These are phyloP conservation scores for Paxillus rubicundulus DNA, from an alignment of 768 basidiomycete species.

Conservation along the genomic window DNA sequence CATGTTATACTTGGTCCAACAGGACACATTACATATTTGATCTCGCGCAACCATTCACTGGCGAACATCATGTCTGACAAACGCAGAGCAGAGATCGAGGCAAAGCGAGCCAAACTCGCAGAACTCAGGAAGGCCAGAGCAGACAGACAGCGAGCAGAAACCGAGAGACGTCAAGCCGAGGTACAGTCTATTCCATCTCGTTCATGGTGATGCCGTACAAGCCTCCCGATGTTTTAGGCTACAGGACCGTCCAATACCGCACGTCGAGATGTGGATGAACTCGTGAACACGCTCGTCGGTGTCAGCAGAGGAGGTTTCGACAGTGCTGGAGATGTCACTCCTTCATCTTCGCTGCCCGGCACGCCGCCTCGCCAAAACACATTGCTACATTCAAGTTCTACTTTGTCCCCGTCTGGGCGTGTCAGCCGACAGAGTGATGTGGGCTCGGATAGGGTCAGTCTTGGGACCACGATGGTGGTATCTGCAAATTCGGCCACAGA, in stretches of 20 bases:
- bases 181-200: conserved; percentile 11
- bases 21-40: too few relatives aligned
- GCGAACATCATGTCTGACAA: conserved; percentile 51
- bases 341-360: conserved; percentile 67
- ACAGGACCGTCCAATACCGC: conserved; percentile 39
- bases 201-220: not conserved
- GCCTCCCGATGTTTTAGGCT: conserved; percentile 25
- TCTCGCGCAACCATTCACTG: not conserved
- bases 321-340: conserved; percentile 61
- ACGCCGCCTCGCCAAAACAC: conserved; percentile 53
- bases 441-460: conserved; percentile 45
- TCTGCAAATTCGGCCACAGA: conserved; percentile 59
- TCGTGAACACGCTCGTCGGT: conserved; percentile 57
- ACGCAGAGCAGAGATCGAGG: conserved; percentile 85
- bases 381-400: conserved; percentile 35
- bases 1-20: not conserved
- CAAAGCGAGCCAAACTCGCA: conserved; percentile 83
- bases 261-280: conserved; percentile 65
- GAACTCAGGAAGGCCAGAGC: conserved; percentile 78
- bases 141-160: conserved; percentile 59
- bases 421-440: conserved; percentile 70
- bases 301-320: conserved; percentile 48
- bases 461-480: conserved; percentile 45
- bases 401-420: conserved; percentile 52
- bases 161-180: conserved; percentile 34